Percentiles rank a stretch among this genome's conserved stretches.
Conservation (phyloP, 805 yeast species). For the Pichia rugopelliculosa region DNA sequence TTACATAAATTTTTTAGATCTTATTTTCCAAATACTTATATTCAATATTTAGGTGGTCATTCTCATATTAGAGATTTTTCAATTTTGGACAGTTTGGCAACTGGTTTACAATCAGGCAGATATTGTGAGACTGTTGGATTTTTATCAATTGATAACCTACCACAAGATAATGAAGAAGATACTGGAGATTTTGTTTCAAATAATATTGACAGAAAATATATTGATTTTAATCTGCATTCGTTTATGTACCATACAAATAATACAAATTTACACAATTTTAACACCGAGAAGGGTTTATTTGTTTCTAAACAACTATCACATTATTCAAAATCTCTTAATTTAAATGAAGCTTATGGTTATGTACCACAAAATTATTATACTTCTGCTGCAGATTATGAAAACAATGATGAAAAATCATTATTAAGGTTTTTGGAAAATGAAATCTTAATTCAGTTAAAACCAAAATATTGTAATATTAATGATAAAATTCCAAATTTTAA, state of each 20-base stretch:
- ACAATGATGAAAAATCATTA: constrained; percentile 46
- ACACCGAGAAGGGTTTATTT: constrained; percentile 47
- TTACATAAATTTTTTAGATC: constrained; percentile 46
- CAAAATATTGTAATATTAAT: constrained; percentile 17
- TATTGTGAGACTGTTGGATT: constrained; percentile 94
- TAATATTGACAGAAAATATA: constrained; percentile 52
- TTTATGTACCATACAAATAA: constrained; percentile 54
- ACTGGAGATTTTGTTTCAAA: constrained; percentile 7
- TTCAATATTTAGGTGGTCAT: constrained; percentile 93
- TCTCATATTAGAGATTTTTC: constrained; percentile 85
- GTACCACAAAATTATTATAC: constrained; percentile 64
- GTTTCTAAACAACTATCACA: constrained; percentile 38
- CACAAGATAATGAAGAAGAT: not conserved
- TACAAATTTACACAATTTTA: constrained; percentile 30
- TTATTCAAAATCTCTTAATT: constrained; percentile 38
- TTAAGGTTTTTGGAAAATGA: constrained; percentile 50
- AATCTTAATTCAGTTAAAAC: constrained; percentile 35
- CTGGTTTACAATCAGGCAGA: constrained; percentile 87
- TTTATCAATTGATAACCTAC: constrained; percentile 40
- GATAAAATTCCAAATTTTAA: constrained; percentile 3
- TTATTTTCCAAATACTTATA: constrained; percentile 51
- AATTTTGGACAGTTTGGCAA: constrained; percentile 54
- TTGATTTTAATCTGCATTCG: constrained; percentile 74
- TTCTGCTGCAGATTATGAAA: constrained; percentile 52
- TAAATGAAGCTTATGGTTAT: constrained; percentile 53